phyloP scores from a whole-genome alignment of 1,284 basidiomycete species.

The Meripilus lineatus region DNA sequence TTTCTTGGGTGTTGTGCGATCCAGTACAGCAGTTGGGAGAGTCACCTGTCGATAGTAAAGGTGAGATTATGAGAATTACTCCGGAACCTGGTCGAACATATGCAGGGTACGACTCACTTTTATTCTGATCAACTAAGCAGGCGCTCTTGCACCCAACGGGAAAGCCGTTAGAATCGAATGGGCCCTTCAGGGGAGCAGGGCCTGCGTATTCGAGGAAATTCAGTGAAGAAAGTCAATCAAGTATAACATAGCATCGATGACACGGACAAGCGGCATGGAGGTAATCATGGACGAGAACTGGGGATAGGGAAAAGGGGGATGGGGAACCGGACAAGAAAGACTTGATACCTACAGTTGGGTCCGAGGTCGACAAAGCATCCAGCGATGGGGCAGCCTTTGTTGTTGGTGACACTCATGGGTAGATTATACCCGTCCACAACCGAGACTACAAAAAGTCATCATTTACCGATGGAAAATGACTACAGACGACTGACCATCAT shows the following conservation, averaged over 20 bases:
- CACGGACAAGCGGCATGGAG: no score
- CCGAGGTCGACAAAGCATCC: slow-evolving; percentile 40
- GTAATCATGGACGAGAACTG: no score
- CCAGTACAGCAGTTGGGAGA: slow-evolving; percentile 43
- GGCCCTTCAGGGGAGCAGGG: slow-evolving; percentile 32
- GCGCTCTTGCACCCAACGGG: slow-evolving; percentile 41
- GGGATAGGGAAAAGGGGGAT: not conserved
- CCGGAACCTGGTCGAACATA: not conserved
- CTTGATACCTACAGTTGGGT: slow-evolving; percentile 25
- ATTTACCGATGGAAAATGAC: no score
- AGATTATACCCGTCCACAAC: slow-evolving; percentile 30
- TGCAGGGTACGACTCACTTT: slow-evolving; percentile 19
- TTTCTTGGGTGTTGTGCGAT: slow-evolving; percentile 32
- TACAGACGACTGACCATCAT: slow-evolving; percentile 30
- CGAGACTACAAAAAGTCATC: no score
- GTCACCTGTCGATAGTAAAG: slow-evolving; percentile 18
- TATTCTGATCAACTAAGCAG: slow-evolving; percentile 33
- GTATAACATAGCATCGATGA: no score
- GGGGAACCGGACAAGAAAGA: not conserved
- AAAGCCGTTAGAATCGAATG: slow-evolving; percentile 32
- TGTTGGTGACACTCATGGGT: slow-evolving; percentile 36
- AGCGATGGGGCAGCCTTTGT: slow-evolving; percentile 35
- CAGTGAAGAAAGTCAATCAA: not conserved
- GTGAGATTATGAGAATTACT: not conserved
- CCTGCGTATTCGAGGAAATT: slow-evolving; percentile 17